phyloP scores from a whole-genome alignment of 2,329 filamentous ascomycete genomes.

The Alternaria postmessia region DNA sequence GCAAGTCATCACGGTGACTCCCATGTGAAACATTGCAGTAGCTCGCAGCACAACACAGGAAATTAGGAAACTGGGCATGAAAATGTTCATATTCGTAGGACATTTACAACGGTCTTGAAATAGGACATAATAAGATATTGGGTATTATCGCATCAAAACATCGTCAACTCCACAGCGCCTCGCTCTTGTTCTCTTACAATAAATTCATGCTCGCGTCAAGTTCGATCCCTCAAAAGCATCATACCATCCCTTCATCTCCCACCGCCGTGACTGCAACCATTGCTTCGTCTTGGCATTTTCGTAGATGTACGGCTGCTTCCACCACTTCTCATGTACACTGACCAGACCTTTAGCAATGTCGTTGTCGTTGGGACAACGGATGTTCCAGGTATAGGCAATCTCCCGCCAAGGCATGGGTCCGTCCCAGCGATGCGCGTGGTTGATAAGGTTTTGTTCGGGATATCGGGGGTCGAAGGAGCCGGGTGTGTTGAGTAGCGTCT shows the following conservation, averaged over 20 bases:
- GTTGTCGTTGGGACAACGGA: constrained; percentile 46
- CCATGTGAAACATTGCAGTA: neutral
- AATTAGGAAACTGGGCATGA: neutral
- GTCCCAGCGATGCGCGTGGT: constrained; percentile 45
- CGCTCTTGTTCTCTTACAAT: neutral
- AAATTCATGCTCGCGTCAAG: constrained; percentile 18
- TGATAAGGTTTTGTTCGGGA: constrained; percentile 50
- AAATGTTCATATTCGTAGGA: neutral
- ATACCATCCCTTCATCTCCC: constrained; percentile 53
- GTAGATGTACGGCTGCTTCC: constrained; percentile 39
- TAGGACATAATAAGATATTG: neutral
- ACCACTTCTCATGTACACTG: constrained; percentile 54
- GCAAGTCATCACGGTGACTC: neutral
- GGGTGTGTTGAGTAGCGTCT: constrained; percentile 36
- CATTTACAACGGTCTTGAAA: neutral
- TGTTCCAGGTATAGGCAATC: constrained; percentile 50
- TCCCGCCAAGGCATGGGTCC: constrained; percentile 54
- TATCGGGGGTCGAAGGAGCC: constrained; percentile 44
- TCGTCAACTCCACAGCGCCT: neutral
- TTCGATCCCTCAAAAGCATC: constrained; percentile 29
- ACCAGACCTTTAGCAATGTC: constrained; percentile 49
- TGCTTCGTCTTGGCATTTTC: constrained; percentile 39
- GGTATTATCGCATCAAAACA: constrained; percentile 2
- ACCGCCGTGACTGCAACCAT: constrained; percentile 45
- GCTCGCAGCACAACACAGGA: neutral